Evolutionary conservation across 2,329 filamentous ascomycete genomes (phyloP).

Genomic region (Colletotrichum sp.): DNA sequence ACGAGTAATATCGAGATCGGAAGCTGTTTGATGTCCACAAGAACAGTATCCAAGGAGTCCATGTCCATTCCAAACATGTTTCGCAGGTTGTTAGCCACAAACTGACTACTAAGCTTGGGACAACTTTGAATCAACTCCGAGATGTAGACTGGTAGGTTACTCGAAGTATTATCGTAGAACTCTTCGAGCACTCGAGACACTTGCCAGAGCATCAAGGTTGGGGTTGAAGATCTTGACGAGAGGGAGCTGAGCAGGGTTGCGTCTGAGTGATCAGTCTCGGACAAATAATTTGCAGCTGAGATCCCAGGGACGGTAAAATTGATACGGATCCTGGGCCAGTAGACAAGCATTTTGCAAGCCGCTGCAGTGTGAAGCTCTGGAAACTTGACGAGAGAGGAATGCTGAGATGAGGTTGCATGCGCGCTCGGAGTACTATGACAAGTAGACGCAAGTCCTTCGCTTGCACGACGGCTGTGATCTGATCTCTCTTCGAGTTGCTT

Average conservation of each 20-base stretch:
- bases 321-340: background rate
- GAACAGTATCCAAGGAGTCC: background rate
- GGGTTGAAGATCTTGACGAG: background rate
- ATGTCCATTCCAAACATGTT: background rate
- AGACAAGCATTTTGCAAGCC: constrained; percentile 1
- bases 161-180: background rate
- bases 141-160: background rate
- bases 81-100: background rate
- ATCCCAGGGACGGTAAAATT: background rate
- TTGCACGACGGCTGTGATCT: background rate
- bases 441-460: background rate
- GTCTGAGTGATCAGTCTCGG: background rate
- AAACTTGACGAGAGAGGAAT: background rate
- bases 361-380: constrained; percentile 8
- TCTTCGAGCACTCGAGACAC: background rate
- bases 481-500: background rate
- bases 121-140: background rate
- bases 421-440: background rate
- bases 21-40: background rate
- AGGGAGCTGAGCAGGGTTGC: background rate
- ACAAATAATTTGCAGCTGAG: background rate
- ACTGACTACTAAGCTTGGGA: background rate
- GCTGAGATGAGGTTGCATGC: background rate
- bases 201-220: background rate
- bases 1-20: background rate